Evolutionary conservation across 2,329 filamentous ascomycete species (phyloP).

Genomic region (Sporothrix inflata): DNA sequence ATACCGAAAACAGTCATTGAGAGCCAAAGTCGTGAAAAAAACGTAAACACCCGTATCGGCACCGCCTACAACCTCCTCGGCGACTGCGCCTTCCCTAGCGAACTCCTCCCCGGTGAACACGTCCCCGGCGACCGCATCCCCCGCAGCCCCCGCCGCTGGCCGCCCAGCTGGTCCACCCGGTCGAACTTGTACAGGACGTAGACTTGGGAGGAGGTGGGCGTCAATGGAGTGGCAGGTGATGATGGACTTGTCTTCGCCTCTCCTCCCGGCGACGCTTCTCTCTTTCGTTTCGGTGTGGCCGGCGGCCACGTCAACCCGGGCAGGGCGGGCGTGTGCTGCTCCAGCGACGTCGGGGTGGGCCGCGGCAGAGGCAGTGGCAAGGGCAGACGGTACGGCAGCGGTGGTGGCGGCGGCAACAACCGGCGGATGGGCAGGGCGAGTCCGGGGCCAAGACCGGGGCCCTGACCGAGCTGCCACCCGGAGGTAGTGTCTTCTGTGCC

Average conservation of each 20-base stretch:
- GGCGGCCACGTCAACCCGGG: not conserved
- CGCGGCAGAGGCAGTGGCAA: not conserved
- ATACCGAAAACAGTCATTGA: not conserved
- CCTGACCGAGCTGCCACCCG: slow-evolving; percentile 14
- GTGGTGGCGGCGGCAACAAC: slow-evolving; percentile 1
- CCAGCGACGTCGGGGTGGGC: not conserved
- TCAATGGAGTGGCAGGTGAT: not conserved
- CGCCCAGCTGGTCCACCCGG: slow-evolving; percentile 33
- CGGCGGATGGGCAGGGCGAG: slow-evolving; percentile 23
- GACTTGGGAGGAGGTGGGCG: not conserved
- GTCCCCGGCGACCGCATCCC: not conserved
- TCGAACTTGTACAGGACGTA: slow-evolving; percentile 33
- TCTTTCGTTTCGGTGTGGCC: not conserved
- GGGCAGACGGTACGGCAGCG: not conserved
- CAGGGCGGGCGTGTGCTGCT: not conserved
- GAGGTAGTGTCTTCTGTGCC: not conserved
- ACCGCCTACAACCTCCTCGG: too few species aligned
- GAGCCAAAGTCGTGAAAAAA: not conserved
- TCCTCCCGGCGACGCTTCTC: not conserved
- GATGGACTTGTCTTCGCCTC: not conserved
- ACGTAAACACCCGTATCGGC: not conserved
- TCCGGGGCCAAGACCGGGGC: not conserved
- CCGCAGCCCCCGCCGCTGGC: slow-evolving; percentile 27
- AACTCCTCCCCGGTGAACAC: not conserved
- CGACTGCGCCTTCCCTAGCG: too few species aligned